Percentiles rank a stretch among this genome's conserved stretches.
phyloP scores from a whole-genome alignment of 148 eudicot species.

The Camellia sinensis region DNA sequence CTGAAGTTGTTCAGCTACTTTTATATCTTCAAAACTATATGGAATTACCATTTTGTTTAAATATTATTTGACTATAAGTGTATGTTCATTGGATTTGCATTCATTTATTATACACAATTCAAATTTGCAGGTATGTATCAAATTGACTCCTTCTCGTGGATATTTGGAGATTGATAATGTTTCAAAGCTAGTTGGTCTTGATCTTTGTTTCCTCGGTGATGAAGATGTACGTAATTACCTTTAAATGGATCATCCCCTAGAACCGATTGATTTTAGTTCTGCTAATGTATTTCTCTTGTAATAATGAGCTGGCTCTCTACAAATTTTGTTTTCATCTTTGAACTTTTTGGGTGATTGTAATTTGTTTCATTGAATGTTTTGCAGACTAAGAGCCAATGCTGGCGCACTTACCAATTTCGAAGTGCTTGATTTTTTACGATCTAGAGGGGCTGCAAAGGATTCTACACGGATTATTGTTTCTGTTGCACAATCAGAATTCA shows the following conservation, averaged over 20 bases:
- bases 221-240: constrained; percentile 25
- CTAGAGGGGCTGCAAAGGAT: constrained; percentile 55
- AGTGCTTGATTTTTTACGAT: constrained; percentile 46
- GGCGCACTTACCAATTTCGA: constrained; percentile 51
- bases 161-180: neutral
- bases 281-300: neutral
- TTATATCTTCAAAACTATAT: neutral
- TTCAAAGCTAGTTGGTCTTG: neutral
- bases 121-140: neutral
- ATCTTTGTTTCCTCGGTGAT: constrained; percentile 5
- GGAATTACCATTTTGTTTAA: neutral
- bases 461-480: constrained; percentile 43
- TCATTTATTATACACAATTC: neutral
- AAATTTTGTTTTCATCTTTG: neutral
- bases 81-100: neutral
- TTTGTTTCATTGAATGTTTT: neutral
- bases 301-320: neutral
- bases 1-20: neutral
- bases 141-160: neutral
- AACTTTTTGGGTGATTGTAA: neutral
- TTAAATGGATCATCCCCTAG: neutral
- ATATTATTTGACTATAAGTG: neutral
- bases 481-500: constrained; percentile 52
- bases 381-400: constrained; percentile 34
- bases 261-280: neutral